Conservation (phyloP, 306 rosid species). For the Citrullus mucosospermus region DNA sequence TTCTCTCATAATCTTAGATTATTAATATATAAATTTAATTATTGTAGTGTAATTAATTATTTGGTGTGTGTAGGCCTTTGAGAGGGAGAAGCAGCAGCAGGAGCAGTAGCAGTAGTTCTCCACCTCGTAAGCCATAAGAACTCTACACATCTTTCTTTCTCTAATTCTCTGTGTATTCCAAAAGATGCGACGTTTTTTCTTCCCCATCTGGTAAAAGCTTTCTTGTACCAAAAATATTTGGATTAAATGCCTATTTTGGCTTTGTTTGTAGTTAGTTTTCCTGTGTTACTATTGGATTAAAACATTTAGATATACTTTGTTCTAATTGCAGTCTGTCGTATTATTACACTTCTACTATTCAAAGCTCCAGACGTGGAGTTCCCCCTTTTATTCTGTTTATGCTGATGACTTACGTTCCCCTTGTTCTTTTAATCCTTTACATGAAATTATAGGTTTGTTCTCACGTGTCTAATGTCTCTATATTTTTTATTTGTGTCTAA, state of each 20-base stretch:
- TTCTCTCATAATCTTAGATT: neutral
- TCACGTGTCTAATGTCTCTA: too few relatives aligned
- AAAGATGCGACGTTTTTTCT: neutral
- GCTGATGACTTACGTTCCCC: too few relatives aligned
- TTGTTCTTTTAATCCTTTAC: too few relatives aligned
- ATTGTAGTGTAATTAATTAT: neutral
- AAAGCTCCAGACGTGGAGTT: neutral
- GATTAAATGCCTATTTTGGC: neutral
- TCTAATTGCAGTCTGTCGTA: neutral
- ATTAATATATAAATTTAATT: neutral
- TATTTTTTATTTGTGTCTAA: too few relatives aligned
- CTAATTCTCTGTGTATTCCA: conserved; percentile 3
- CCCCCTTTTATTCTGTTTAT: neutral
- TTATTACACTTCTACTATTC: neutral
- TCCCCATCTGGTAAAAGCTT: neutral
- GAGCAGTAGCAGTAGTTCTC: conserved; percentile 84
- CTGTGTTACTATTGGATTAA: neutral
- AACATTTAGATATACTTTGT: neutral
- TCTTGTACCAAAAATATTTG: neutral
- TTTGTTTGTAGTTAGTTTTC: neutral
- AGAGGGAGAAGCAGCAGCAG: conserved; percentile 81
- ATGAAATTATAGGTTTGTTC: too few relatives aligned
- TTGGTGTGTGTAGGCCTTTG: conserved; percentile 43
- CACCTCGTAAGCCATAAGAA: conserved; percentile 45
- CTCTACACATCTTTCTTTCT: neutral